Percentiles rank a stretch among this genome's conserved stretches.
Evolutionary conservation across 108 stramenopile genomes (phyloP).

Genomic region (Epithemia pelagica): DNA sequence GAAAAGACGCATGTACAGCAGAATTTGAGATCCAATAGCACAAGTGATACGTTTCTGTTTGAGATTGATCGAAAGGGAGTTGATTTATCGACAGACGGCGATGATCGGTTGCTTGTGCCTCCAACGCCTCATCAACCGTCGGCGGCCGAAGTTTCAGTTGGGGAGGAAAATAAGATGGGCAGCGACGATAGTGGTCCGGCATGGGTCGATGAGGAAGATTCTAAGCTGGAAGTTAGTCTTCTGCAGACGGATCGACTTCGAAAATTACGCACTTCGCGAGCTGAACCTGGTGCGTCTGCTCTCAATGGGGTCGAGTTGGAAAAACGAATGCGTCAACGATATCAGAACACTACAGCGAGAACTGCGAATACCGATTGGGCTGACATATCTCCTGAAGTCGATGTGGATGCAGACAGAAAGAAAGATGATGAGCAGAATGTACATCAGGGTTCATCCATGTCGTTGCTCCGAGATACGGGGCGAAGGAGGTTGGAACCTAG

Average conservation of each 20-base stretch:
- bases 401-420: background rate
- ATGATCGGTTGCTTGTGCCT: constrained; percentile 1
- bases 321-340: constrained; percentile 60
- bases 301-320: constrained; percentile 47
- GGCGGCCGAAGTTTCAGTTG: constrained; percentile 14
- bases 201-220: constrained; percentile 50
- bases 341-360: constrained; percentile 43
- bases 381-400: constrained; percentile 11
- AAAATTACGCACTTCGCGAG: constrained; percentile 55
- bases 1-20: too few relatives aligned
- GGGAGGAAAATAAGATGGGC: constrained; percentile 11
- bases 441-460: constrained; percentile 14
- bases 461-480: constrained; percentile 19
- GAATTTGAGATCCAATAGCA: too few relatives aligned
- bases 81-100: background rate
- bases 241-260: constrained; percentile 43
- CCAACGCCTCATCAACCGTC: too few relatives aligned
- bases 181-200: constrained; percentile 14
- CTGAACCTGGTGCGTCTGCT: constrained; percentile 44
- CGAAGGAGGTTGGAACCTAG: constrained; percentile 45
- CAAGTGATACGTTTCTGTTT: too few relatives aligned
- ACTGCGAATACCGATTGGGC: constrained; percentile 75
- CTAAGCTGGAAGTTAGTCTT: constrained; percentile 14
- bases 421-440: constrained; percentile 29
- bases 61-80: constrained; percentile 41